Conservation (phyloP, 108 stramenopile genomes). For the Licmophora abbreviata region DNA sequence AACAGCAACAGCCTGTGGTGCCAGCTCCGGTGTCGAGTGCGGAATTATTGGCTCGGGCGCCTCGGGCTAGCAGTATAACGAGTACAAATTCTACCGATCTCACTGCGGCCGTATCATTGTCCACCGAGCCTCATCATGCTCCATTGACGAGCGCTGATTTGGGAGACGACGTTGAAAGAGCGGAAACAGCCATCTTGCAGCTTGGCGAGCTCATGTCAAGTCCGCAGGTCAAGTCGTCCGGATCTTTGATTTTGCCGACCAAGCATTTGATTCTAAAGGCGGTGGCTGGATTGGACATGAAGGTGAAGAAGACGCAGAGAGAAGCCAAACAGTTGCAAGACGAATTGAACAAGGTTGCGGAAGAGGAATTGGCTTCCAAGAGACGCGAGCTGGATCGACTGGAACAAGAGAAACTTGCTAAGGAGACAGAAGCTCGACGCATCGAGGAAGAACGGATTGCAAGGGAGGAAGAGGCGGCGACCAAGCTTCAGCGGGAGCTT, state of each 20-base stretch:
- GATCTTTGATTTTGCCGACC: not conserved
- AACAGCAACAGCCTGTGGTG: not conserved
- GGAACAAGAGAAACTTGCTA: conserved; percentile 1
- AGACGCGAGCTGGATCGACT: not conserved
- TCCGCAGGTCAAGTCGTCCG: not conserved
- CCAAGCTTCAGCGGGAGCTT: not conserved
- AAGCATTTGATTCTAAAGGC: not conserved
- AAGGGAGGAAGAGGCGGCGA: not conserved
- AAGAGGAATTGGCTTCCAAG: not conserved
- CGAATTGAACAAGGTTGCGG: not conserved
- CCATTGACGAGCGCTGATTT: not conserved
- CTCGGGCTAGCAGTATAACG: not conserved
- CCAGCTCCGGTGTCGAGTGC: not conserved
- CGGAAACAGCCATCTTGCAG: not conserved
- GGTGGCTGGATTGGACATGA: not conserved
- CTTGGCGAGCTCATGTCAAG: not conserved
- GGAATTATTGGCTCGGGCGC: not conserved
- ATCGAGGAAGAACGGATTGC: not conserved
- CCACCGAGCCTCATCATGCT: not conserved
- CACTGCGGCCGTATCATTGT: not conserved
- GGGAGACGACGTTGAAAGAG: not conserved
- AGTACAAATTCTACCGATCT: not conserved
- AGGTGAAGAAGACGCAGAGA: not conserved
- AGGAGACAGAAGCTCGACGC: not conserved
- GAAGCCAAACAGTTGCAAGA: not conserved